Evolutionary conservation across 2,329 filamentous ascomycete species (phyloP), one percentile per base, ranked within the genome.

Genomic region (Aspergillus tanneri): DNA sequence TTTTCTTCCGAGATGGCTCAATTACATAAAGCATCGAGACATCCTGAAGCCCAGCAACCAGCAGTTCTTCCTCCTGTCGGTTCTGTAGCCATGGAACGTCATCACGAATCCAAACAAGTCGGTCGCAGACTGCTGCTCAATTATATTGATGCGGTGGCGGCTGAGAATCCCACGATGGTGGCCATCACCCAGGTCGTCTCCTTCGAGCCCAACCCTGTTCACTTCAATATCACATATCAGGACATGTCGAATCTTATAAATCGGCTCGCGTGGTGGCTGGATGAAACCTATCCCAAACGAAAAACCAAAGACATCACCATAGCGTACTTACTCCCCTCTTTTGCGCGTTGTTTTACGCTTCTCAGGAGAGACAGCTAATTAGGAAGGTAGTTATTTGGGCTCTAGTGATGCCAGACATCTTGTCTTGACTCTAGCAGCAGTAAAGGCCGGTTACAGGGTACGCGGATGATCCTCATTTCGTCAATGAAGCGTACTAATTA

Each of bases 361-460:
- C n/a, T n/a, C n/a, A n/a, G n/a, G n/a, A n/a, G n/a, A n/a, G n/a
- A n/a, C n/a, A n/a, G n/a, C 12, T 16, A 5, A 14, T 9, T 25
- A 18, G 2, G 37, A 23, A 5, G 11, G 2, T 12, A 50, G 47
- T 2, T 50, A 50, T 18, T 14, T 43, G 8, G 46, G 39, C 8
- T 25, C 44, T 2, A 51, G 49, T 23, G 49, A 51, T 24, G 9
- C 34, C 1, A 47, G 44, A 27, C 39, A 47, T 23, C 34, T 44
- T 9, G 19, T 44, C n/a, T 6, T 47, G 9, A 37, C 44, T 22
- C 22, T 47, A 4, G 43, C 48, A 2, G 49, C 39, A 36, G 36
- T 25, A 3, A 51, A 36, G 14, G 28, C 35, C 9, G 39, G 49
- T 5, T 43, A 18, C 2, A 47, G 18, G 34, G 44, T 47, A 36